Evolutionary conservation across 257 asterid species (phyloP).

Genomic region (Scutellaria galericulata): DNA sequence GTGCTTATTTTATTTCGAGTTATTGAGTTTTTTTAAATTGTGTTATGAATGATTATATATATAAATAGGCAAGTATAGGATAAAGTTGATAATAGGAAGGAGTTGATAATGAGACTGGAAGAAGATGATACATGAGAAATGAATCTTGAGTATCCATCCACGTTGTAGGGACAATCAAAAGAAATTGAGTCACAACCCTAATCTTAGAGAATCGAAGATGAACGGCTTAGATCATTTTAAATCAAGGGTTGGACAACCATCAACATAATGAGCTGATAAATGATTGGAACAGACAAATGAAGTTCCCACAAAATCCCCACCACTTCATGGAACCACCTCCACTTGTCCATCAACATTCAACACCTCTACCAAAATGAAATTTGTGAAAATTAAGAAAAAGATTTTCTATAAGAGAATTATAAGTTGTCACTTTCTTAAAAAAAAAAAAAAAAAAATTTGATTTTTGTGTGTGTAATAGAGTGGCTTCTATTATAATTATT

Average conservation of each 20-base stretch:
- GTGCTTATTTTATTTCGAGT: too few relatives aligned
- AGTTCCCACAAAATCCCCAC: neutral
- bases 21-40: too few relatives aligned
- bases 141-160: slow-evolving; percentile 22
- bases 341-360: neutral
- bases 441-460: too few relatives aligned
- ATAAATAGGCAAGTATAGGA: neutral
- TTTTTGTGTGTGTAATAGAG: too few relatives aligned
- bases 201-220: slow-evolving; percentile 19
- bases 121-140: neutral
- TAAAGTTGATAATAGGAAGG: slow-evolving; percentile 13
- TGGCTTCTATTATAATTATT: too few relatives aligned
- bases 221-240: slow-evolving; percentile 10
- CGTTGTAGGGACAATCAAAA: slow-evolving; percentile 12
- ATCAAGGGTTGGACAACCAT: neutral
- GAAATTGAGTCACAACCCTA: neutral
- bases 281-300: neutral
- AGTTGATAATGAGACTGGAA: neutral
- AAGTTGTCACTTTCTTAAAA: slow-evolving; percentile 21
- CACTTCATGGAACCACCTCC: slow-evolving; percentile 1
- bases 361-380: neutral
- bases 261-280: slow-evolving; percentile 2
- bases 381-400: neutral
- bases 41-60: neutral
- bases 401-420: too few relatives aligned